Percentiles rank a stretch among this genome's conserved stretches.
phyloP scores from a whole-genome alignment of 768 basidiomycete genomes.

The Paxillus involutus region DNA sequence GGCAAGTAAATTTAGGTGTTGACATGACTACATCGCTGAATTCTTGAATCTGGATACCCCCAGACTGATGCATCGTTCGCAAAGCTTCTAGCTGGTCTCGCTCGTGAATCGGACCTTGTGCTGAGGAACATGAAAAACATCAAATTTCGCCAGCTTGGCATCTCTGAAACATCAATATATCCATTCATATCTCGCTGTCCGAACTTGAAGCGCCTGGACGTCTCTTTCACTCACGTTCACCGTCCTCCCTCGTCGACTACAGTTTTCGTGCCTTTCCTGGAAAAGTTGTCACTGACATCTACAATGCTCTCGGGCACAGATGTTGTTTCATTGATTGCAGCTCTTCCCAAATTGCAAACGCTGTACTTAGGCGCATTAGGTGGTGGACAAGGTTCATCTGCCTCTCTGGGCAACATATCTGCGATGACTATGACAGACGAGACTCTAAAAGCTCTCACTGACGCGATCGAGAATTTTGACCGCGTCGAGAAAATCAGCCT shows the following conservation, averaged over 20 bases:
- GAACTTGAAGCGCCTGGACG: slow-evolving; percentile 52
- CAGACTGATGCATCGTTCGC: slow-evolving; percentile 60
- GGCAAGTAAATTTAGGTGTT: slow-evolving; percentile 36
- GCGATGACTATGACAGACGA: slow-evolving; percentile 59
- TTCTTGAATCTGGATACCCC: not conserved
- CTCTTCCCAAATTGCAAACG: slow-evolving; percentile 42
- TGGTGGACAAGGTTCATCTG: slow-evolving; percentile 41
- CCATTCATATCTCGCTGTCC: slow-evolving; percentile 47
- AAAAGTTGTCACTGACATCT: slow-evolving; percentile 67
- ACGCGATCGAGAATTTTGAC: slow-evolving; percentile 33
- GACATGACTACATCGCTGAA: not conserved
- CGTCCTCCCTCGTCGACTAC: slow-evolving; percentile 27
- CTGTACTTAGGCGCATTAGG: slow-evolving; percentile 63
- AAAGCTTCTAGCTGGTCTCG: slow-evolving; percentile 38
- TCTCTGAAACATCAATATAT: slow-evolving; percentile 51
- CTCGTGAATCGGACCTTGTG: slow-evolving; percentile 21
- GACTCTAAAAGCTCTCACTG: slow-evolving; percentile 43
- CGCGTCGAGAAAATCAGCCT: slow-evolving; percentile 55
- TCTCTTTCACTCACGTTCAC: slow-evolving; percentile 61
- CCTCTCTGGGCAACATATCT: slow-evolving; percentile 44
- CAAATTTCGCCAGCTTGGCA: slow-evolving; percentile 54
- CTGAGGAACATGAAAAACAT: slow-evolving; percentile 48
- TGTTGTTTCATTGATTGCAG: slow-evolving; percentile 38
- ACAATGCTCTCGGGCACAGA: slow-evolving; percentile 43
- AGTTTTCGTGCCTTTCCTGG: slow-evolving; percentile 29